These are phyloP conservation scores for Gelatoporia subvermispora DNA, from an alignment of 768 basidiomycete species.

Conservation along the genomic window DNA sequence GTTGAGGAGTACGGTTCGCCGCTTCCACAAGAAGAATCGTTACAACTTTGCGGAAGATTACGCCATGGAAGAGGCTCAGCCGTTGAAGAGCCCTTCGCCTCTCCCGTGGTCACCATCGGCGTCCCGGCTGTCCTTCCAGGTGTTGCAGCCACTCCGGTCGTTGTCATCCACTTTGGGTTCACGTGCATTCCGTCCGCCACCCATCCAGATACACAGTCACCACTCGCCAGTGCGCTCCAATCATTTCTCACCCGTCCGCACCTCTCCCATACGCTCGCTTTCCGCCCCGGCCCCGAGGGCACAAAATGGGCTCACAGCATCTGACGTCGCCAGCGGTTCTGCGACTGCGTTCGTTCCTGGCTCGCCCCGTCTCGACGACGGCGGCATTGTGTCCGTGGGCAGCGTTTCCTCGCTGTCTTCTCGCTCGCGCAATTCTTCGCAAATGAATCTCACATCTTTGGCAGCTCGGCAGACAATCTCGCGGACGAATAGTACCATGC, in stretches of 20 bases:
- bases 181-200: constrained; percentile 11
- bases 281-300: constrained; percentile 14
- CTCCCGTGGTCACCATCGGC: constrained; percentile 46
- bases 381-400: constrained; percentile 23
- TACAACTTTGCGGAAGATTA: constrained; percentile 20
- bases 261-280: constrained; percentile 23
- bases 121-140: constrained; percentile 30
- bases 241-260: constrained; percentile 20
- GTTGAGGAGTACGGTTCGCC: constrained; percentile 39
- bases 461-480: constrained; percentile 41
- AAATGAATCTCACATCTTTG: constrained; percentile 54
- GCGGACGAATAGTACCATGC: constrained; percentile 28
- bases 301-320: constrained; percentile 5
- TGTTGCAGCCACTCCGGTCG: constrained; percentile 15
- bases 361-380: constrained; percentile 22
- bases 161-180: constrained; percentile 10
- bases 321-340: constrained; percentile 14
- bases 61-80: constrained; percentile 28
- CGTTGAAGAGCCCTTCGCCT: constrained; percentile 20
- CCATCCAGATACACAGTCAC: constrained; percentile 13
- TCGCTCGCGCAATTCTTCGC: constrained; percentile 65
- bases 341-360: constrained; percentile 20
- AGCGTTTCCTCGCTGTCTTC: constrained; percentile 39
- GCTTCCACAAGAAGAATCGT: constrained; percentile 29
- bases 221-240: constrained; percentile 16